These are phyloP conservation scores for Epichloe gansuensis DNA, from an alignment of 2,329 filamentous ascomycete genomes.

Conservation along the genomic window DNA sequence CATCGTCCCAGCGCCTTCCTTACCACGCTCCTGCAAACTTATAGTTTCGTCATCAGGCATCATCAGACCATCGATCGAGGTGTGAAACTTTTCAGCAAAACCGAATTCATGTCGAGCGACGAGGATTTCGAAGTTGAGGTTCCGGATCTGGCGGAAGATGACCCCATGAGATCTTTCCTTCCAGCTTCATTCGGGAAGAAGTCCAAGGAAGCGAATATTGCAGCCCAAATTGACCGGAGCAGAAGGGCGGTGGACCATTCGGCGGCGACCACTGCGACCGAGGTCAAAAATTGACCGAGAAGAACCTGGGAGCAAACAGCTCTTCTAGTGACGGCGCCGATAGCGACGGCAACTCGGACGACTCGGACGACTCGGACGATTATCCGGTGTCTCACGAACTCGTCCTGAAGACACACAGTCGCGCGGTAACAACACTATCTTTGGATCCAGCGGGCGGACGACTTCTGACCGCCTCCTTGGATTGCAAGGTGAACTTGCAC, in stretches of 20 bases:
- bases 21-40: too few relatives aligned
- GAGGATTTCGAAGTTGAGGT: conserved; percentile 46
- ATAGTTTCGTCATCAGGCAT: too few relatives aligned
- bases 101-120: conserved; percentile 41
- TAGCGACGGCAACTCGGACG: conserved; percentile 17
- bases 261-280: background rate
- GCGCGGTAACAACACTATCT: conserved; percentile 71
- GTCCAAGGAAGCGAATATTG: conserved; percentile 58
- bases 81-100: background rate
- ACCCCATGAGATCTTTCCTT: conserved; percentile 64
- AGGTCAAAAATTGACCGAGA: conserved; percentile 8
- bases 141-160: conserved; percentile 45
- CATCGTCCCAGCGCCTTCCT: background rate
- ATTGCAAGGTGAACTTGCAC: conserved; percentile 85
- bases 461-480: conserved; percentile 79
- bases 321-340: conserved; percentile 12
- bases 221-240: conserved; percentile 69
- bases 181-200: conserved; percentile 80
- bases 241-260: conserved; percentile 39
- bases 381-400: conserved; percentile 90
- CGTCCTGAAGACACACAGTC: conserved; percentile 82
- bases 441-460: conserved; percentile 77
- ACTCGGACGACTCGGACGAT: conserved; percentile 67
- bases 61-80: background rate
- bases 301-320: conserved; percentile 7